Evolutionary conservation across 192 early-diverging fungal genomes (phyloP), one percentile per base, ranked within the genome.

Genomic region (Anaeromyces robustus): DNA sequence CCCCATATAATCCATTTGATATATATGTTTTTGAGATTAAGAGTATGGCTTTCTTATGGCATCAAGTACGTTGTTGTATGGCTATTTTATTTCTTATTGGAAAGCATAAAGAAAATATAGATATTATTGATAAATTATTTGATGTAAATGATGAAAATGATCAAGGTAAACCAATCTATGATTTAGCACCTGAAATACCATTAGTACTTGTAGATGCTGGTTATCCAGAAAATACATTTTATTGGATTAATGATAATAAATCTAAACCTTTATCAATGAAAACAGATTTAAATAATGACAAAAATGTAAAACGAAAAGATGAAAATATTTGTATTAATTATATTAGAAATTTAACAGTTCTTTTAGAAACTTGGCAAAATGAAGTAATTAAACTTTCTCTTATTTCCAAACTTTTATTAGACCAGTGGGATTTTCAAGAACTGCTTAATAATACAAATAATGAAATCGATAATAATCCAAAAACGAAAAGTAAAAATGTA

Each of bases 51-150:
- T 99, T 98, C 80, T 85, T 98, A 79, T 99, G 96, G 96, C 97
- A 99, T 86, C 97, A 98, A 86, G 96, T 99, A 77, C 92, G 97
- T 29, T 96, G 94, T 86, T 97, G 98, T 94, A 95, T 96, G 92
- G 88, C 94, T 0, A 87, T 98, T 28, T 82, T 99, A 43, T 93
- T 97, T 80, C 83, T 94, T 39, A 90, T 97, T 18, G 97, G 96
- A 1, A 91, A 94, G 82, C 89, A 92, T 6, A 82, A 92, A 19
- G 97, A 99, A 82, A 77, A 85, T n/a, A 93, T 94, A 13, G 88
- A 84, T 17, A 85, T 98, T 30, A 68, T 68, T 5, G 52, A 68
- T 68, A 68, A n/a, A 68, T 11, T 68, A 0, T 68, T 68, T 5
- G 19, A 68, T 68, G 85, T 97, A 30, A 82, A 87, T 37, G 82